Conservation (phyloP, 1,284 basidiomycete genomes). For the Bjerkandera adusta region DNA sequence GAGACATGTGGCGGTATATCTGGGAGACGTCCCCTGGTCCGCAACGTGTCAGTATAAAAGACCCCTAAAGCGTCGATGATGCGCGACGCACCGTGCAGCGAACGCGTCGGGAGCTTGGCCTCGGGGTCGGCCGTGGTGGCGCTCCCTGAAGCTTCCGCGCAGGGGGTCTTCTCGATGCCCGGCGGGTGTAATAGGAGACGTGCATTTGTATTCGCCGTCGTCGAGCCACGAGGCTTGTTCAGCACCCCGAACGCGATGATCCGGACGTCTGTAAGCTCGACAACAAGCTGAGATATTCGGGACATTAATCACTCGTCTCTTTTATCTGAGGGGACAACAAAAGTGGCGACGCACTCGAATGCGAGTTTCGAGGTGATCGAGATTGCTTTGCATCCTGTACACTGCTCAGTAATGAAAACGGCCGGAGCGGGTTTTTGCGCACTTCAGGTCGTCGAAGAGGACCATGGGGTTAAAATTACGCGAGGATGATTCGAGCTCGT, state of each 20-base stretch:
- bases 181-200: conserved; percentile 65
- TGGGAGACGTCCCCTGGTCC: conserved; percentile 22
- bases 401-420: background rate
- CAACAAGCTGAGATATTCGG: conserved; percentile 49
- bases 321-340: conserved; percentile 8
- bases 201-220: conserved; percentile 65
- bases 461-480: conserved; percentile 63
- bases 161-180: conserved; percentile 41
- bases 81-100: conserved; percentile 1
- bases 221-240: conserved; percentile 50
- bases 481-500: conserved; percentile 63
- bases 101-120: background rate
- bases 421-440: conserved; percentile 15
- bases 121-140: conserved; percentile 1
- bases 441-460: conserved; percentile 77
- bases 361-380: conserved; percentile 60
- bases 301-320: conserved; percentile 14
- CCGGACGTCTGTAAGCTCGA: conserved; percentile 70
- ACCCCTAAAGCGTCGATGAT: background rate
- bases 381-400: conserved; percentile 57
- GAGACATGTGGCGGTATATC: conserved; percentile 38
- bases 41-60: background rate
- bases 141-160: conserved; percentile 5
- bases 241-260: conserved; percentile 69
- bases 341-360: conserved; percentile 44